A percentile compares a stretch with the other conserved stretches of the same genome.
phyloP scores from a whole-genome alignment of 1,284 basidiomycete species.

The Ceratobasidium sp. region DNA sequence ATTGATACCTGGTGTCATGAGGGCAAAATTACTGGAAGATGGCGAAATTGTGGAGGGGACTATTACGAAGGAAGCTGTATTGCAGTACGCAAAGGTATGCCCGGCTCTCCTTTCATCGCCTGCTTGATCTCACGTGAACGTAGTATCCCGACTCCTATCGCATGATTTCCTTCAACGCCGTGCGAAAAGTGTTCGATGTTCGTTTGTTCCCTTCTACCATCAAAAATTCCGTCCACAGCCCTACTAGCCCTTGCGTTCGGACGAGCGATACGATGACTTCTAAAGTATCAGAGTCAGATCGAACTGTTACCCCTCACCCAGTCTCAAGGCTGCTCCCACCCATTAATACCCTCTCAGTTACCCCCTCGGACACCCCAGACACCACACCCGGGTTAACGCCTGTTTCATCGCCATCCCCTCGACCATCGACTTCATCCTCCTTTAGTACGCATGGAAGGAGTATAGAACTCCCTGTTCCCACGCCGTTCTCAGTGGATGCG shows the following conservation, averaged over 20 bases:
- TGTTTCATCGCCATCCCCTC: neutral
- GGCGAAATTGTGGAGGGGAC: constrained; percentile 12
- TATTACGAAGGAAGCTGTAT: constrained; percentile 1
- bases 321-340: too few relatives aligned
- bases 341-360: too few relatives aligned
- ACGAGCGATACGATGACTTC: too few relatives aligned
- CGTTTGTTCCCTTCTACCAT: neutral
- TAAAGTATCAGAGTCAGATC: too few relatives aligned
- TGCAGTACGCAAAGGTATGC: constrained; percentile 12
- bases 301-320: too few relatives aligned
- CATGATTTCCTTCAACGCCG: constrained; percentile 32
- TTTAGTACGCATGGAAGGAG: neutral
- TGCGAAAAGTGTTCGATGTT: constrained; percentile 12
- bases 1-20: constrained; percentile 22
- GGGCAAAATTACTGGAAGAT: constrained; percentile 8
- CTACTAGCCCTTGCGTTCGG: too few relatives aligned
- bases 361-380: neutral
- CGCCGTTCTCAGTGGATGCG: neutral
- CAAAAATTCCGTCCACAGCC: neutral
- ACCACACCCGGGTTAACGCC: constrained; percentile 28
- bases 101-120: neutral
- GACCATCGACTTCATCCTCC: constrained; percentile 1
- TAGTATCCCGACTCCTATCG: constrained; percentile 12
- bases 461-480: neutral
- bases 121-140: neutral